phyloP scores from a whole-genome alignment of 768 basidiomycete genomes.

The Trichaptum fuscoviolaceum region DNA sequence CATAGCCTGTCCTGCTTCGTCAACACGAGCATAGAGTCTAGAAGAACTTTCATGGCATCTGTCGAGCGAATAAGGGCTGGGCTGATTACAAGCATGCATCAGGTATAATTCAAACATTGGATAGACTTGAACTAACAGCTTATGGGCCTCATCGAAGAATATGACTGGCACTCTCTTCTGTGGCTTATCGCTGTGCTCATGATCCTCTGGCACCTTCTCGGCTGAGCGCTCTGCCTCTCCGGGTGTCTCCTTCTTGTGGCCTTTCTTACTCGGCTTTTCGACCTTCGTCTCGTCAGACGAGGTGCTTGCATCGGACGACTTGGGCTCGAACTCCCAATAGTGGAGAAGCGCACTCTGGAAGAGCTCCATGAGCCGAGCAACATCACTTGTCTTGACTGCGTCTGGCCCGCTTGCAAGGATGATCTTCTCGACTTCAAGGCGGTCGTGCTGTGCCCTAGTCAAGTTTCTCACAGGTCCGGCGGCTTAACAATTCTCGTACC shows the following conservation, averaged over 20 bases:
- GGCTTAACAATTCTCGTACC: conserved; percentile 31
- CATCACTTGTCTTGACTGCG: conserved; percentile 66
- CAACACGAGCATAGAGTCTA: conserved; percentile 82
- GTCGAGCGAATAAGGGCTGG: conserved; percentile 71
- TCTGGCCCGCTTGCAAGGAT: conserved; percentile 36
- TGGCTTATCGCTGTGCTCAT: conserved; percentile 27
- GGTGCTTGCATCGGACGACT: conserved; percentile 6
- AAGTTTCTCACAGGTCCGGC: conserved; percentile 6
- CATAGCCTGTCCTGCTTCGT: conserved; percentile 86
- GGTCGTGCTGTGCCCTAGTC: conserved; percentile 54
- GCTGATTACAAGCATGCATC: conserved; percentile 26
- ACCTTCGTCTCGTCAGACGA: conserved; percentile 39
- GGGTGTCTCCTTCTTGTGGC: not conserved
- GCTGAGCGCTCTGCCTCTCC: not conserved
- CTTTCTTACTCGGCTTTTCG: conserved; percentile 23
- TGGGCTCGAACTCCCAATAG: conserved; percentile 64
- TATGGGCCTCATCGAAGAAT: conserved; percentile 85
- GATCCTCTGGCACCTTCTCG: not conserved
- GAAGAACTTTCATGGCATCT: conserved; percentile 77
- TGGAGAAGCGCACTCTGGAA: conserved; percentile 75
- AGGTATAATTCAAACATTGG: conserved; percentile 7
- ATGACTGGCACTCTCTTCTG: conserved; percentile 72
- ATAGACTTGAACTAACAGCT: conserved; percentile 43
- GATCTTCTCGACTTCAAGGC: conserved; percentile 65
- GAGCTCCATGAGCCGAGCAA: conserved; percentile 79